Percentiles rank a stretch among this genome's conserved stretches.
phyloP scores from a whole-genome alignment of 2,329 filamentous ascomycete genomes.

The Penicillium sp. region DNA sequence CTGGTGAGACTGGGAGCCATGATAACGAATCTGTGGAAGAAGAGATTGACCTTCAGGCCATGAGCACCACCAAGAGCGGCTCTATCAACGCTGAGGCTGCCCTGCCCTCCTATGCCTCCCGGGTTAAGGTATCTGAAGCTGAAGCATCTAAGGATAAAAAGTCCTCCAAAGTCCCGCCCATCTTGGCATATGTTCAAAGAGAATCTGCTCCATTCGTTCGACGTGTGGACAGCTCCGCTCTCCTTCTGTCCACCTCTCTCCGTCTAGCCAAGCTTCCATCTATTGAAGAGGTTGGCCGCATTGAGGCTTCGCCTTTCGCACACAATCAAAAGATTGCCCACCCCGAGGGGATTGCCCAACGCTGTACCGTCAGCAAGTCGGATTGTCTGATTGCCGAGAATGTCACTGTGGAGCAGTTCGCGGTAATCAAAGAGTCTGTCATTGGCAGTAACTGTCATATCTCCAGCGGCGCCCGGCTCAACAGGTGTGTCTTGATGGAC shows the following conservation, averaged over 20 bases:
- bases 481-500: constrained; percentile 90
- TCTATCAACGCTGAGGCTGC: constrained; percentile 12
- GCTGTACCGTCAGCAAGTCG: constrained; percentile 75
- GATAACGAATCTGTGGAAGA: constrained; percentile 49
- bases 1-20: constrained; percentile 39
- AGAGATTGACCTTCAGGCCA: constrained; percentile 53
- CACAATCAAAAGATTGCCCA: constrained; percentile 79
- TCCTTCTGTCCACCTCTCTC: constrained; percentile 78
- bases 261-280: constrained; percentile 75
- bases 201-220: constrained; percentile 67
- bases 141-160: constrained; percentile 1
- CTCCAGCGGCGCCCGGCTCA: constrained; percentile 76
- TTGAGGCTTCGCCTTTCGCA: constrained; percentile 67
- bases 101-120: constrained; percentile 22
- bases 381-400: constrained; percentile 87
- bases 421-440: constrained; percentile 87
- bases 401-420: constrained; percentile 82
- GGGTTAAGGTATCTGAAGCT: constrained; percentile 25
- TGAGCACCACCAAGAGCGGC: constrained; percentile 53
- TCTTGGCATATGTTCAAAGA: constrained; percentile 76
- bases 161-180: constrained; percentile 42
- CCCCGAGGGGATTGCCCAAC: constrained; percentile 74
- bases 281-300: constrained; percentile 61
- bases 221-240: constrained; percentile 80
- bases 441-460: constrained; percentile 87